These are phyloP conservation scores for Jaapia argillacea DNA, from an alignment of 768 basidiomycete species.

Conservation along the genomic window DNA sequence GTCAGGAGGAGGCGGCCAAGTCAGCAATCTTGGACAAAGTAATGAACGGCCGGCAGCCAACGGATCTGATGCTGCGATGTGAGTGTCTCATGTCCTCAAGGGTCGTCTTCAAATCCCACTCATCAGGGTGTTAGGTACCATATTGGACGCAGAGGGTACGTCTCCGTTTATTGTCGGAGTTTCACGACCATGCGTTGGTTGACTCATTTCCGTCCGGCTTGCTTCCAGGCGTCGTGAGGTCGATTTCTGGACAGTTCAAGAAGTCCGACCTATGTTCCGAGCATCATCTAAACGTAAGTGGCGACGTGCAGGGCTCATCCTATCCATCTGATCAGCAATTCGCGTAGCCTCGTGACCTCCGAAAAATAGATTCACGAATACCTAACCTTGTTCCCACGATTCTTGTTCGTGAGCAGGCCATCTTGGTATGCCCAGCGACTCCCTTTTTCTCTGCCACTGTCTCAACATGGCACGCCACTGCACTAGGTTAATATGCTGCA, in stretches of 20 bases:
- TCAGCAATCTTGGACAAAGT: conserved; percentile 74
- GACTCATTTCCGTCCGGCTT: conserved; percentile 13
- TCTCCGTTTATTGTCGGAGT: neutral
- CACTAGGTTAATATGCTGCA: conserved; percentile 84
- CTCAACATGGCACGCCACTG: conserved; percentile 1
- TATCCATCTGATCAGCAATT: conserved; percentile 8
- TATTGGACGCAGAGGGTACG: conserved; percentile 74
- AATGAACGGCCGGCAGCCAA: conserved; percentile 79
- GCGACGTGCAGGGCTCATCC: conserved; percentile 8
- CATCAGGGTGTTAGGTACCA: conserved; percentile 49
- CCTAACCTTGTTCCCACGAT: conserved; percentile 95
- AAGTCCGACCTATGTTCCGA: conserved; percentile 82
- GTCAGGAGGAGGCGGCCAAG: conserved; percentile 61
- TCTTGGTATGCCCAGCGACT: conserved; percentile 72
- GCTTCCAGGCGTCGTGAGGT: conserved; percentile 68
- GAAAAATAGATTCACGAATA: conserved; percentile 91
- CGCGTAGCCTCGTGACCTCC: conserved; percentile 81
- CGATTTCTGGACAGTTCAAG: conserved; percentile 83
- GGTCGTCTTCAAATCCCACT: conserved; percentile 9
- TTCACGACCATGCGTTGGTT: neutral
- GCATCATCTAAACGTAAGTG: conserved; percentile 81
- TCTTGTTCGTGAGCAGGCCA: conserved; percentile 77
- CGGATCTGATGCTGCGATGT: conserved; percentile 90
- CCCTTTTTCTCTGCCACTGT: conserved; percentile 2
- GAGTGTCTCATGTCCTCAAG: conserved; percentile 25